Evolutionary conservation across 768 basidiomycete genomes (phyloP).

Genomic region (Mycena alexandri): DNA sequence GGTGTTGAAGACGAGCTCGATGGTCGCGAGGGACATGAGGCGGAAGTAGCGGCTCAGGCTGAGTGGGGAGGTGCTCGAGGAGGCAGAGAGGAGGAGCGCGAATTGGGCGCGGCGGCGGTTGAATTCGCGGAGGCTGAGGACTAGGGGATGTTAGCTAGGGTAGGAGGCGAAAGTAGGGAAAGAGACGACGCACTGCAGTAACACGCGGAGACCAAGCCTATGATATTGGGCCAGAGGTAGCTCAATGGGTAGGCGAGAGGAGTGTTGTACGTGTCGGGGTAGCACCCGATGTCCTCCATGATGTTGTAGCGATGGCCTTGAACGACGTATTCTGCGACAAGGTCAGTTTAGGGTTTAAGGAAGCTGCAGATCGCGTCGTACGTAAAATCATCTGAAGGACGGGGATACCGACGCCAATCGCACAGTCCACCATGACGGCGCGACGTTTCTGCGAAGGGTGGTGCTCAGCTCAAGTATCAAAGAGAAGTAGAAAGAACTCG

Average conservation of each 20-base stretch:
- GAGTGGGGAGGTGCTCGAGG: conserved; percentile 34
- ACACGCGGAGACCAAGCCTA: conserved; percentile 53
- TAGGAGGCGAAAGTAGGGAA: background rate
- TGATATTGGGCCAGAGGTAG: conserved; percentile 54
- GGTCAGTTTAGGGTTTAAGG: too few species aligned
- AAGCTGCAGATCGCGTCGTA: too few species aligned
- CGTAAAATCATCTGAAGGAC: conserved; percentile 40
- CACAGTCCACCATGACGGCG: conserved; percentile 54
- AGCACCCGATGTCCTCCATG: conserved; percentile 70
- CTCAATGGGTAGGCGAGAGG: conserved; percentile 58
- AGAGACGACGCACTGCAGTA: conserved; percentile 42
- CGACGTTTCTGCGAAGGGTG: conserved; percentile 50
- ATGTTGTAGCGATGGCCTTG: conserved; percentile 74
- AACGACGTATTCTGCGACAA: conserved; percentile 56
- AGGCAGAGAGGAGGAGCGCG: conserved; percentile 50
- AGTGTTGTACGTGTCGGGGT: conserved; percentile 62
- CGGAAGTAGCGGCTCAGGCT: conserved; percentile 50
- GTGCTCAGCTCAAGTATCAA: conserved; percentile 35
- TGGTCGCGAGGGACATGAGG: conserved; percentile 50
- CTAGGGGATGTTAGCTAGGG: background rate
- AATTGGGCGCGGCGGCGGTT: conserved; percentile 56
- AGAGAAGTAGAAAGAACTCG: conserved; percentile 48
- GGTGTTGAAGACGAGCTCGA: conserved; percentile 50
- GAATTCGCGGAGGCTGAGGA: conserved; percentile 56
- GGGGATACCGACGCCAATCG: conserved; percentile 59